phyloP scores from a whole-genome alignment of 257 asterid genomes.

The Orobanche coerulescens region DNA sequence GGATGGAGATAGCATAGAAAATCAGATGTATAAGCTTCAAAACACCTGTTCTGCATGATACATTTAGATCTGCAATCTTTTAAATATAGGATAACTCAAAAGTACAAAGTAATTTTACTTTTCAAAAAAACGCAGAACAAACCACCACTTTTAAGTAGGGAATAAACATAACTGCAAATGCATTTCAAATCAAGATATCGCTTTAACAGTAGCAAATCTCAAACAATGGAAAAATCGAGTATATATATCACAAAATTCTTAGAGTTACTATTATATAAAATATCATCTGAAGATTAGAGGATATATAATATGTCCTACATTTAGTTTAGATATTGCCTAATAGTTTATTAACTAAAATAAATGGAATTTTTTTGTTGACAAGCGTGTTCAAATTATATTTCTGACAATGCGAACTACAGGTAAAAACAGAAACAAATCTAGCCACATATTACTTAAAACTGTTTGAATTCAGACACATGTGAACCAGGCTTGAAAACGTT shows the following conservation, averaged over 20 bases:
- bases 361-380: conserved; percentile 9
- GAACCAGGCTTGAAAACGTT: too few relatives aligned
- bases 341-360: conserved; percentile 14
- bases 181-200: not conserved
- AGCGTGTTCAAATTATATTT: conserved; percentile 14
- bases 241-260: not conserved
- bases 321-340: not conserved
- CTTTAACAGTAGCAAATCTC: not conserved
- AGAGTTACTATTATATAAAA: not conserved
- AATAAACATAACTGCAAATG: not conserved
- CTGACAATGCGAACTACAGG: conserved; percentile 19
- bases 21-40: conserved; percentile 4
- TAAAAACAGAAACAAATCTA: not conserved
- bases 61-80: not conserved
- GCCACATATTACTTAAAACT: not conserved
- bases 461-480: too few relatives aligned
- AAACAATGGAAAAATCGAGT: not conserved
- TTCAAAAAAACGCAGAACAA: too few relatives aligned
- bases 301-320: not conserved
- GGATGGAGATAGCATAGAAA: not conserved
- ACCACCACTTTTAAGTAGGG: too few relatives aligned
- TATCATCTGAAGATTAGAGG: conserved; percentile 3
- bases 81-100: too few relatives aligned
- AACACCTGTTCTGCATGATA: not conserved
- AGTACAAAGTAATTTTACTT: too few relatives aligned